phyloP scores from a whole-genome alignment of 306 rosid species.

The Cicer judaicum region DNA sequence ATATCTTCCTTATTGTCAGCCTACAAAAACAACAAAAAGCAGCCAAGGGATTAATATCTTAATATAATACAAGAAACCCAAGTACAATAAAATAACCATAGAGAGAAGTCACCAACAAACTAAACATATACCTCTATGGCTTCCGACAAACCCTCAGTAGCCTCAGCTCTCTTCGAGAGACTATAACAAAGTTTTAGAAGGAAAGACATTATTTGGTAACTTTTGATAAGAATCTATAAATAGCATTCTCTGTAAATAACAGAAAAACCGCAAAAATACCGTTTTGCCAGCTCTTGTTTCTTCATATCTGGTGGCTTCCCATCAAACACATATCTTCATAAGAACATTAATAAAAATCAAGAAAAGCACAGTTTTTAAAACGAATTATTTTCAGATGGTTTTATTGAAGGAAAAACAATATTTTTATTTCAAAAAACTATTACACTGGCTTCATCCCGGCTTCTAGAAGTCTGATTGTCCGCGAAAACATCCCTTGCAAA shows the following conservation, averaged over 20 bases:
- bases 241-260: constrained; percentile 14
- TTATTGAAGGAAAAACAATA: constrained; percentile 9
- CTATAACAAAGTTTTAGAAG: constrained; percentile 51
- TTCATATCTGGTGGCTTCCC: constrained; percentile 94
- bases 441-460: constrained; percentile 96
- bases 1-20: constrained; percentile 84
- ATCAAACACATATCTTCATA: constrained; percentile 85
- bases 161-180: constrained; percentile 79
- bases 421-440: not conserved
- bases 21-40: constrained; percentile 55
- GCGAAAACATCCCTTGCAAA: constrained; percentile 93
- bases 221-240: not conserved
- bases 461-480: constrained; percentile 96
- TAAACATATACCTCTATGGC: constrained; percentile 67
- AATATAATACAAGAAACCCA: constrained; percentile 25
- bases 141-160: constrained; percentile 70
- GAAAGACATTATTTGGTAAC: constrained; percentile 20
- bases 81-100: not conserved
- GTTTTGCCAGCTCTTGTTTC: constrained; percentile 92
- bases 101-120: constrained; percentile 20
- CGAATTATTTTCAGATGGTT: not conserved
- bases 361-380: not conserved
- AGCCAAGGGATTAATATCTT: constrained; percentile 24
- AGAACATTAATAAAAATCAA: constrained; percentile 22
- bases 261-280: constrained; percentile 53